These are phyloP conservation scores for Cutaneotrichosporon sp. DNA, from an alignment of 1,284 basidiomycete species.

Conservation along the genomic window DNA sequence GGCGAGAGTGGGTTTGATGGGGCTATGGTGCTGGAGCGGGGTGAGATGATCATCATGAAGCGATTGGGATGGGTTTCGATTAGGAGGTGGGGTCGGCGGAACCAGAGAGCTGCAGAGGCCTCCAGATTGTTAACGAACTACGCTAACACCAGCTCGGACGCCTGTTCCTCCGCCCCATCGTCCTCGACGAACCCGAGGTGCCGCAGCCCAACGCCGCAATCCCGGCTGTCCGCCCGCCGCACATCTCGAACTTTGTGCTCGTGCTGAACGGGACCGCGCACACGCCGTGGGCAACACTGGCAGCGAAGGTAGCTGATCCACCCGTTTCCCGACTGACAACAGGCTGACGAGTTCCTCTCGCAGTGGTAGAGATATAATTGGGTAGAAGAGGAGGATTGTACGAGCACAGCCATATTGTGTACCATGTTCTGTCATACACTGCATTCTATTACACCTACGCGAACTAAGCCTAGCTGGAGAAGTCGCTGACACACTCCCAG, in stretches of 20 bases:
- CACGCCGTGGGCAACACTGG: conserved; percentile 34
- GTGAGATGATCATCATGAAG: too few relatives aligned
- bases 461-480: conserved; percentile 63
- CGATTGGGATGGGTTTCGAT: too few relatives aligned
- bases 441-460: conserved; percentile 9
- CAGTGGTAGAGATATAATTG: conserved; percentile 16
- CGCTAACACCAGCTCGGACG: conserved; percentile 30
- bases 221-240: conserved; percentile 20
- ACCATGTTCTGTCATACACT: conserved; percentile 4
- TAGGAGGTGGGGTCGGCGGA: too few relatives aligned
- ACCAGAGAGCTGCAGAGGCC: not conserved
- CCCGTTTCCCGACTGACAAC: conserved; percentile 6
- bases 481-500: conserved; percentile 96
- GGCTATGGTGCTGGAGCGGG: too few relatives aligned
- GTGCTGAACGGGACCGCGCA: conserved; percentile 34
- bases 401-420: not conserved
- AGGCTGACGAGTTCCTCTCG: conserved; percentile 29
- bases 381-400: not conserved
- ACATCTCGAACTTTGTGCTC: conserved; percentile 27
- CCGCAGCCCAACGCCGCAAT: conserved; percentile 16
- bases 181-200: conserved; percentile 26
- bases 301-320: conserved; percentile 29
- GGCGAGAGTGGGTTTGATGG: too few relatives aligned
- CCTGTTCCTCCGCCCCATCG: conserved; percentile 28
- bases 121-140: not conserved